Evolutionary conservation across 768 basidiomycete genomes (phyloP), one percentile per base, ranked within the genome.

Genomic region (Gymnopilus junonius): DNA sequence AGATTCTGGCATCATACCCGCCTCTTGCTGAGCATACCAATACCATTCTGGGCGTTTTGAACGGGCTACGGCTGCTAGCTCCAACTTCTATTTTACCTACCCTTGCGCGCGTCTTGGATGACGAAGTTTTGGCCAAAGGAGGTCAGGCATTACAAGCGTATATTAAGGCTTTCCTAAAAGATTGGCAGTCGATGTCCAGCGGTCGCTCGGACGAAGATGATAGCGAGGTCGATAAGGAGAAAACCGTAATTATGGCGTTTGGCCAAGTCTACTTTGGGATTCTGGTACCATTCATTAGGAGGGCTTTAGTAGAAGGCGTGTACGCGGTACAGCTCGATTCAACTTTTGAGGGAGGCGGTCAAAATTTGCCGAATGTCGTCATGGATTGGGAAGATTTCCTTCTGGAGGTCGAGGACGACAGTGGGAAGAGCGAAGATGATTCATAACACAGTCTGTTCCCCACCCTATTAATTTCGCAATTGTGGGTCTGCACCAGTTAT

Each of bases 1-100:
- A 87, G 29, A 76, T 88, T 45, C 78, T 96, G 37, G 83, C 88
- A 0, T 82, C 89, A 2, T 94, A 90, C 69, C 88, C 92, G 2
- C 89, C 91, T 0, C 79, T 97, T 2, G 95, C 93, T 1, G 75
- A 81, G 40, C 83, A 86, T 62, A 83, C 89, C 42, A 97, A 98
- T 70, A 83, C 87, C 3, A 75, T 94, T 23, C 79, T 95, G 3
- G 81, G 85, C 5, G 82, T 89, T 1, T 77, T 98, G 45, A 98
- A 98, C 73, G 83, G 87, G 2, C 78, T 98, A 21, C 89, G 96
- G 3, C 80, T 94, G 11, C 85, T 97, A 12, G 91, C 92, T 2
- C 94, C 94, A 2, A 76, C 85, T 12, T 80, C 79, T 11, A 80
- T 91, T n/a, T 70, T 87, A 48, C 67, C 70, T 0, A 79, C 82